Evolutionary conservation across 306 rosid species (phyloP).

Genomic region (Luffa aegyptiaca): DNA sequence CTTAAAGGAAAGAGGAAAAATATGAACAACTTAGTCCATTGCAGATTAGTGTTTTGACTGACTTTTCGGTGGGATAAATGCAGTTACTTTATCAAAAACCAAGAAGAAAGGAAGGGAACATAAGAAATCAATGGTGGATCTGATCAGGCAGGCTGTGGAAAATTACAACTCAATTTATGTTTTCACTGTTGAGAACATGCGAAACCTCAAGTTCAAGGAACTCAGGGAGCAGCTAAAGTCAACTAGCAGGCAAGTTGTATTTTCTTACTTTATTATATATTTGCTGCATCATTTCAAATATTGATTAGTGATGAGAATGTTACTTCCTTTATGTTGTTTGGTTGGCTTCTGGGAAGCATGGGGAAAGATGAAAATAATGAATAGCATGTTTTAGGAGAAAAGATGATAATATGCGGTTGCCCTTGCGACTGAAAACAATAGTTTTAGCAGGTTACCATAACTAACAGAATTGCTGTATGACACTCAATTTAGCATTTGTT

Average conservation of each 20-base stretch:
- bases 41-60: neutral
- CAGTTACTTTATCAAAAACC: slow-evolving; percentile 91
- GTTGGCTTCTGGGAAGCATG: neutral
- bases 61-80: slow-evolving; percentile 4
- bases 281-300: neutral
- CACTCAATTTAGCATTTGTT: neutral
- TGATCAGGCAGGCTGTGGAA: slow-evolving; percentile 63
- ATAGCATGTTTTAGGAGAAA: neutral
- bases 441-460: neutral
- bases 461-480: neutral
- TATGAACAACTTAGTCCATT: neutral
- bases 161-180: slow-evolving; percentile 53
- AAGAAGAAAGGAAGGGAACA: slow-evolving; percentile 84
- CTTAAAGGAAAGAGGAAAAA: neutral
- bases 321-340: neutral
- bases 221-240: slow-evolving; percentile 70
- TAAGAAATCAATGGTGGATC: slow-evolving; percentile 53
- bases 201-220: slow-evolving; percentile 85
- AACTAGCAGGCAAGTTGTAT: slow-evolving; percentile 40
- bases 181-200: slow-evolving; percentile 83
- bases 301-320: neutral
- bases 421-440: neutral
- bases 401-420: neutral
- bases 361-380: neutral
- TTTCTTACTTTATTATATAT: neutral